Conservation (phyloP, 2,329 filamentous ascomycete genomes). For the Xylariaceae sp. region DNA sequence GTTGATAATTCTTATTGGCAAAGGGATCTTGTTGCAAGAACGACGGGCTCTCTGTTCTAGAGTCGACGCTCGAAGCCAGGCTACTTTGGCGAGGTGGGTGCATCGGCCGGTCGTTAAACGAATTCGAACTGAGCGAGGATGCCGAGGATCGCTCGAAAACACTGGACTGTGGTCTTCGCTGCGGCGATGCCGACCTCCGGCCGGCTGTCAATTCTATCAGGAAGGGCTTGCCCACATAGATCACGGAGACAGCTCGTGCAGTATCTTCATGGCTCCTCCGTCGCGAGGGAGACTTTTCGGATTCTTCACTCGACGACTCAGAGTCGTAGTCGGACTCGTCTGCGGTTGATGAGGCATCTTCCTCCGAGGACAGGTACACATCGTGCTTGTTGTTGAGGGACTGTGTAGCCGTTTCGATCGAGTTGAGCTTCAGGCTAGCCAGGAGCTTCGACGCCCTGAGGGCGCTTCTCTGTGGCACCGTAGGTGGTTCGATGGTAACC, state of each 20-base stretch:
- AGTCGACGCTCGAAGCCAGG: slow-evolving; percentile 23
- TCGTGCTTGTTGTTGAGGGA: slow-evolving; percentile 44
- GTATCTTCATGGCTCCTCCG: slow-evolving; percentile 49
- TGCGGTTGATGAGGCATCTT: slow-evolving; percentile 60
- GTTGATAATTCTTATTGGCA: slow-evolving; percentile 34
- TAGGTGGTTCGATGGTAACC: slow-evolving; percentile 32
- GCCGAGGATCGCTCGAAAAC: slow-evolving; percentile 13
- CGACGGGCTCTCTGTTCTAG: slow-evolving; percentile 35
- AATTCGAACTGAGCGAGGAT: slow-evolving; percentile 23
- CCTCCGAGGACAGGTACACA: slow-evolving; percentile 61
- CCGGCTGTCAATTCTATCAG: slow-evolving; percentile 46
- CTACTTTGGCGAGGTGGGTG: slow-evolving; percentile 41
- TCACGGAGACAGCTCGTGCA: slow-evolving; percentile 54
- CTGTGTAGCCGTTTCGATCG: slow-evolving; percentile 25
- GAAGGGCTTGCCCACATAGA: slow-evolving; percentile 56
- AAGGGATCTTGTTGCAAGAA: slow-evolving; percentile 55
- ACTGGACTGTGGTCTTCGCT: slow-evolving; percentile 27
- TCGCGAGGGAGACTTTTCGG: slow-evolving; percentile 19
- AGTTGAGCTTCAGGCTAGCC: slow-evolving; percentile 33
- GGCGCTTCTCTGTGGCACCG: slow-evolving; percentile 47
- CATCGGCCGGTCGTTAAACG: slow-evolving; percentile 13
- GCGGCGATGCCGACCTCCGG: slow-evolving; percentile 40
- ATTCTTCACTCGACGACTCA: slow-evolving; percentile 39
- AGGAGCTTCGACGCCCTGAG: slow-evolving; percentile 45
- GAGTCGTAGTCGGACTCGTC: slow-evolving; percentile 54